Conservation (phyloP, 306 rosid genomes). For the Quercus dentata region DNA sequence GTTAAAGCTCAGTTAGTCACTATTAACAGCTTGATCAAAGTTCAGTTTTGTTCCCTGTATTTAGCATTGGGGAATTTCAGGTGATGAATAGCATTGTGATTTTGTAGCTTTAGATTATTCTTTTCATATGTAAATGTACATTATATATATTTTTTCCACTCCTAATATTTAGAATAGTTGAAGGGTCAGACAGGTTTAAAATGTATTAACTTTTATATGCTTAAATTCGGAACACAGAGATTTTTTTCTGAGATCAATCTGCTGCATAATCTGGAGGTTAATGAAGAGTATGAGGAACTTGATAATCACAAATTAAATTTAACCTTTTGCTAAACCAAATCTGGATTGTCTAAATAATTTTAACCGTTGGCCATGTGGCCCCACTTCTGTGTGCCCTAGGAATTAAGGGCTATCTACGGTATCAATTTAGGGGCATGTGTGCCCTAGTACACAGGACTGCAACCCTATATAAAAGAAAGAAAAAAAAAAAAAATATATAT, state of each 20-base stretch:
- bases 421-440: not conserved
- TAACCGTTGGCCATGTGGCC: constrained; percentile 2
- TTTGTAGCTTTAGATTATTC: constrained; percentile 38
- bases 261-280: not conserved
- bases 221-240: not conserved
- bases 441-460: not conserved
- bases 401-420: not conserved
- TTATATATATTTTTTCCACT: not conserved
- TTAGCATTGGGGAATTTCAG: not conserved
- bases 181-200: not conserved
- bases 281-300: not conserved
- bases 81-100: constrained; percentile 2
- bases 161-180: not conserved
- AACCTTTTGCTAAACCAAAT: no score
- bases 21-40: not conserved
- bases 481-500: not conserved
- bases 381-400: not conserved
- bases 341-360: not conserved
- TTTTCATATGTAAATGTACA: constrained; percentile 18
- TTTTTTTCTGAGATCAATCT: not conserved
- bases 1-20: constrained; percentile 16
- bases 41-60: constrained; percentile 5
- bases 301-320: not conserved
- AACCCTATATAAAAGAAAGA: not conserved
- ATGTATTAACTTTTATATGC: not conserved